phyloP scores from a whole-genome alignment of 2,329 filamentous ascomycete species.

The Pezicula radicicola region DNA sequence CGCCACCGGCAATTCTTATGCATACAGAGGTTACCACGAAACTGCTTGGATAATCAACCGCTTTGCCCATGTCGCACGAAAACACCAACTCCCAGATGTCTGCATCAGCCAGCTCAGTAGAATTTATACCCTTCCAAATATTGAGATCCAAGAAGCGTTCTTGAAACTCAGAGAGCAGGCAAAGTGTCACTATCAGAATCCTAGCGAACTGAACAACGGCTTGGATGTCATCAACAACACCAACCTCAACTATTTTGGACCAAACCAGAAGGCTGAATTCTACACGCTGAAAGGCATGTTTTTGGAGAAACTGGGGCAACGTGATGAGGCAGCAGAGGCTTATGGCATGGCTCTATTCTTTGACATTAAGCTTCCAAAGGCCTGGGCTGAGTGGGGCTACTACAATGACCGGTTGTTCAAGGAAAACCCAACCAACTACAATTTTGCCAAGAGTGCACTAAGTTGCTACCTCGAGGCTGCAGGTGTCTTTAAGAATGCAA shows the following conservation, averaged over 20 bases:
- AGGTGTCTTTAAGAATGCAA: constrained; percentile 94
- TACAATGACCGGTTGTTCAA: constrained; percentile 98
- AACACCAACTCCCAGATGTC: constrained; percentile 94
- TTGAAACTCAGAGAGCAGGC: constrained; percentile 97
- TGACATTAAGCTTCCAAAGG: constrained; percentile 91
- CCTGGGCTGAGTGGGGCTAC: constrained; percentile 98
- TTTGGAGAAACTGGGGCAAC: constrained; percentile 86
- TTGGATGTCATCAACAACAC: constrained; percentile 99
- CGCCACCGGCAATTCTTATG: constrained; percentile 86
- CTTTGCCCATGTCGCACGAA: constrained; percentile 95
- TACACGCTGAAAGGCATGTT: constrained; percentile 99
- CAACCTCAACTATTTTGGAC: constrained; percentile 96
- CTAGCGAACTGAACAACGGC: constrained; percentile 84
- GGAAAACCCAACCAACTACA: constrained; percentile 77
- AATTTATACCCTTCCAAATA: constrained; percentile 98
- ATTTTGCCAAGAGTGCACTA: constrained; percentile 83
- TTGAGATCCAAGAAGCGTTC: constrained; percentile 99
- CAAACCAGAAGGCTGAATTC: constrained; percentile 96
- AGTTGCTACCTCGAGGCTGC: constrained; percentile 96
- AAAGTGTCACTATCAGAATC: constrained; percentile 97
- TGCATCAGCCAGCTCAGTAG: constrained; percentile 96
- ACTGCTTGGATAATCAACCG: constrained; percentile 99
- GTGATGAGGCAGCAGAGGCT: constrained; percentile 86
- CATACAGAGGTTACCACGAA: constrained; percentile 96
- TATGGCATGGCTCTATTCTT: constrained; percentile 96